Evolutionary conservation across 805 yeast genomes (phyloP).

Genomic region (Wickerhamiella cacticola): DNA sequence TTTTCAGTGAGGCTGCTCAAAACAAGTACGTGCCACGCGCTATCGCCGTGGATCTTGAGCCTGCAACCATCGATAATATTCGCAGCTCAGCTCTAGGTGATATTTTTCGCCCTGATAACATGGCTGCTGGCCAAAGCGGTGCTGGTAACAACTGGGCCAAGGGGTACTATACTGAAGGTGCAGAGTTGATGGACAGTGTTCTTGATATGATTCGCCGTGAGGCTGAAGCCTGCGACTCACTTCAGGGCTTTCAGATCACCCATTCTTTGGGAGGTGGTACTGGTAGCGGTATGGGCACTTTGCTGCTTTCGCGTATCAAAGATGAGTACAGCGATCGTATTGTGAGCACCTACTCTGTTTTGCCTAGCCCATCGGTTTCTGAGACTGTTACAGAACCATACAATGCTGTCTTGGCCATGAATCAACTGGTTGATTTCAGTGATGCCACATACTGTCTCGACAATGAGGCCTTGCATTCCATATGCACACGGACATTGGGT

Average conservation of each 20-base stretch:
- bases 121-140: constrained; percentile 77
- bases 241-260: constrained; percentile 88
- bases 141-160: constrained; percentile 98
- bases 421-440: constrained; percentile 80
- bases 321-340: constrained; percentile 92
- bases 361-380: constrained; percentile 81
- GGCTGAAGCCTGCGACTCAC: constrained; percentile 83
- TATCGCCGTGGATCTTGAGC: constrained; percentile 84
- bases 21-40: constrained; percentile 91
- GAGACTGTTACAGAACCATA: constrained; percentile 94
- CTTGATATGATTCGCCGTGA: constrained; percentile 86
- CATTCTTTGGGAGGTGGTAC: constrained; percentile 87
- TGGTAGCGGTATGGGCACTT: constrained; percentile 93
- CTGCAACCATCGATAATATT: constrained; percentile 83
- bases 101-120: constrained; percentile 85
- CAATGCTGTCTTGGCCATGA: constrained; percentile 81
- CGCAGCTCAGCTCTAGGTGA: constrained; percentile 70
- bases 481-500: constrained; percentile 76
- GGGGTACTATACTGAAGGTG: constrained; percentile 95
- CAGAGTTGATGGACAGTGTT: constrained; percentile 82
- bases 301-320: constrained; percentile 70
- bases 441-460: constrained; percentile 94
- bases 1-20: constrained; percentile 69
- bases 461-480: constrained; percentile 84
- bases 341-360: constrained; percentile 91